Conservation (phyloP, 306 rosid genomes). For the Cicer arietinum region DNA sequence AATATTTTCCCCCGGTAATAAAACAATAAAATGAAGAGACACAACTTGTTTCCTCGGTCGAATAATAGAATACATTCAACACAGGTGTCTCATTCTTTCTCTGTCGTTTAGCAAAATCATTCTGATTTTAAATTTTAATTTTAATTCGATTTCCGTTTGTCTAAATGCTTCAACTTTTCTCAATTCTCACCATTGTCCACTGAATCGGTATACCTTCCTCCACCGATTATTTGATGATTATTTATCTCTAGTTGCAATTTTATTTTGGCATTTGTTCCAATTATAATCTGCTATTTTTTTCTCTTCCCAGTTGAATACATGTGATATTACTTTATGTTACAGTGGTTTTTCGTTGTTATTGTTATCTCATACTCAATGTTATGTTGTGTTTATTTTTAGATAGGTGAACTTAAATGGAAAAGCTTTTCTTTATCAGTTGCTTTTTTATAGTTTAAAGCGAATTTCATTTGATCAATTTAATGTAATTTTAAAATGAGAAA, state of each 20-base stretch:
- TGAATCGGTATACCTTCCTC: conserved; percentile 52
- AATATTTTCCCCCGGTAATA: too few species aligned
- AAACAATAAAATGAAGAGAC: neutral
- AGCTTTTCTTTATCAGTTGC: conserved; percentile 20
- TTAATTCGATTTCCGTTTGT: conserved; percentile 28
- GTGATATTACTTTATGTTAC: conserved; percentile 19
- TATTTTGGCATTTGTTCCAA: conserved; percentile 27
- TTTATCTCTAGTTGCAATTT: conserved; percentile 31
- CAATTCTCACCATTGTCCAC: conserved; percentile 38
- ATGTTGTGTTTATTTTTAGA: neutral
- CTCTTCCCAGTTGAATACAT: conserved; percentile 36
- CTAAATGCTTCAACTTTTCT: conserved; percentile 43
- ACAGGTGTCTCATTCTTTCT: conserved; percentile 40
- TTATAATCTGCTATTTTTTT: conserved; percentile 17
- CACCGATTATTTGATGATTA: conserved; percentile 2
- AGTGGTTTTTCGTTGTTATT: neutral
- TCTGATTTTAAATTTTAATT: conserved; percentile 26
- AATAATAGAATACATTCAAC: conserved; percentile 22
- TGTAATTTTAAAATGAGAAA: conserved; percentile 25
- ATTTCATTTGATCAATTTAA: conserved; percentile 33
- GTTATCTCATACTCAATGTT: conserved; percentile 23
- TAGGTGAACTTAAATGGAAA: conserved; percentile 25
- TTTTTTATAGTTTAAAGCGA: conserved; percentile 33
- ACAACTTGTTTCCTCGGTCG: conserved; percentile 31
- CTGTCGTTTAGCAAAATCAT: conserved; percentile 30